Conservation (phyloP, 2,329 filamentous ascomycete genomes). For the Arachnomyces sp. region DNA sequence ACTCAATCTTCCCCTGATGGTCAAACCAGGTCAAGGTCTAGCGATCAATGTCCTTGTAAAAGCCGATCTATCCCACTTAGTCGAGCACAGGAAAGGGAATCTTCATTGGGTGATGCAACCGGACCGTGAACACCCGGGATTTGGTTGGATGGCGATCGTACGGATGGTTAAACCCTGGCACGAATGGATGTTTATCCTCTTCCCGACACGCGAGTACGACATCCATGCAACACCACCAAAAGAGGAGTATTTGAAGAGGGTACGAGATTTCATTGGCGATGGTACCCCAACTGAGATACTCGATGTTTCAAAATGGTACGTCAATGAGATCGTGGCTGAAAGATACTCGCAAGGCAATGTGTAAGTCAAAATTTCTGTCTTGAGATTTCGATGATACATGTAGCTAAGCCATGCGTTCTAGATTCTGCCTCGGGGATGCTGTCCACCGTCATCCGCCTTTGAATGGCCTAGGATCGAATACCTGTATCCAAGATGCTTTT, state of each 20-base stretch:
- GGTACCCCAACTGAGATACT: conserved; percentile 46
- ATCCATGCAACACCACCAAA: conserved; percentile 35
- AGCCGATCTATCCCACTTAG: conserved; percentile 45
- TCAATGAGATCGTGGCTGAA: conserved; percentile 56
- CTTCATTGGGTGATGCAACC: conserved; percentile 56
- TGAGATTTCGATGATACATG: neutral
- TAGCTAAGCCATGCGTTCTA: conserved; percentile 10
- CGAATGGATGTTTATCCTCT: conserved; percentile 54
- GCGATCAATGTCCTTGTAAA: conserved; percentile 45
- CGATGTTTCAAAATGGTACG: conserved; percentile 50
- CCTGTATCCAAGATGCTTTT: conserved; percentile 51
- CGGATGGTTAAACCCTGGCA: conserved; percentile 59
- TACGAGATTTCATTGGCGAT: conserved; percentile 50
- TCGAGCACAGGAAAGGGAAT: conserved; percentile 48
- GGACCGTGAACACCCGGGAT: conserved; percentile 44
- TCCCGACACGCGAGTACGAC: conserved; percentile 31
- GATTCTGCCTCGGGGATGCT: conserved; percentile 51
- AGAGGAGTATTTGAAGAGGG: conserved; percentile 41
- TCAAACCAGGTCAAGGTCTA: conserved; percentile 40
- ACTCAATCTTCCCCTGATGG: conserved; percentile 41
- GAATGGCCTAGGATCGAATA: conserved; percentile 53
- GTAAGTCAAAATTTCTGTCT: conserved; percentile 18
- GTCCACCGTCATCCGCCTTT: conserved; percentile 53
- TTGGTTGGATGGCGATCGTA: conserved; percentile 44
- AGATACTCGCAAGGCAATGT: conserved; percentile 47